phyloP scores from a whole-genome alignment of 176 grass and related monocot genomes.

The Oryza meyeriana region DNA sequence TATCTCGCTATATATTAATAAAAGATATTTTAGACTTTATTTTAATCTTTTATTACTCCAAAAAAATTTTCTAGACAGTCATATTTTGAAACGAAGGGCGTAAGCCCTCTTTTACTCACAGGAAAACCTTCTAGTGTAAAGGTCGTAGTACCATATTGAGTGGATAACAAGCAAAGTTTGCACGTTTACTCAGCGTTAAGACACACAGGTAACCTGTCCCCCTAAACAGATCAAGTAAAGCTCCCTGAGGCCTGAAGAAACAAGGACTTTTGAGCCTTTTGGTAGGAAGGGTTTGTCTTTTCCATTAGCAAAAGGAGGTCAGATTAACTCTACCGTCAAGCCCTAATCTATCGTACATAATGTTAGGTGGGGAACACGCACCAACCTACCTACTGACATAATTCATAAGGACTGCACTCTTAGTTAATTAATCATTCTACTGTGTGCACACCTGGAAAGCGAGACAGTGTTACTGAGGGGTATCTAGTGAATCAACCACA shows the following conservation, averaged over 20 bases:
- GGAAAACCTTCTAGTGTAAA: neutral
- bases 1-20: too few relatives aligned
- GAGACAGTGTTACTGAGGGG: neutral
- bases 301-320: neutral
- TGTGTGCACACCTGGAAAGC: neutral
- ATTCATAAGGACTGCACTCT: slow-evolving; percentile 2
- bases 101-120: neutral
- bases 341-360: slow-evolving; percentile 13
- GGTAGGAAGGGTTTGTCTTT: neutral
- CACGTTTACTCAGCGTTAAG: slow-evolving; percentile 26
- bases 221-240: neutral
- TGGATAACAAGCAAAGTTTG: slow-evolving; percentile 38
- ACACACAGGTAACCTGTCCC: neutral
- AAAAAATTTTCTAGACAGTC: too few relatives aligned
- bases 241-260: slow-evolving; percentile 26
- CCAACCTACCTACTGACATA: slow-evolving; percentile 5
- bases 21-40: too few relatives aligned
- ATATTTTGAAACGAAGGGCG: too few relatives aligned
- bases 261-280: slow-evolving; percentile 10
- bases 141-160: neutral
- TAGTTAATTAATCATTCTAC: neutral
- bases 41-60: too few relatives aligned
- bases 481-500: neutral
- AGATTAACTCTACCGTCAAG: neutral
- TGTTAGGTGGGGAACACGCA: slow-evolving; percentile 33